Conservation (phyloP, 1,284 basidiomycete genomes). For the Cutaneotrichosporon curvatum region DNA sequence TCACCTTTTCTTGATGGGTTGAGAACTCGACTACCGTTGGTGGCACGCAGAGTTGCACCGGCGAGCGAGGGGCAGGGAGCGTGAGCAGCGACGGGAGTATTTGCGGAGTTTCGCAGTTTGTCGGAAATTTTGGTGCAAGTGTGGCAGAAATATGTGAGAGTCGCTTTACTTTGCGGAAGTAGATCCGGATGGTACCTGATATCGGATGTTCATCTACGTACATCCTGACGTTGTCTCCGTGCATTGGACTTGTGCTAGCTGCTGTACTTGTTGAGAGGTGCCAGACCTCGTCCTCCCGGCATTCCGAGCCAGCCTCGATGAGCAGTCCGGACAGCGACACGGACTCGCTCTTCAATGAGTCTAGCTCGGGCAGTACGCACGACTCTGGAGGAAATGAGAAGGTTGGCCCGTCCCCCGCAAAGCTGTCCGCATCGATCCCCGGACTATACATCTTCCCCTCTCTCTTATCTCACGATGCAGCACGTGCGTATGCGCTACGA, state of each 20-base stretch:
- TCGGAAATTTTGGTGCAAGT: background rate
- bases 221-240: too few species aligned
- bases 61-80: background rate
- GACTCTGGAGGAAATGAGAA: background rate
- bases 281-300: background rate
- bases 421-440: constrained; percentile 4
- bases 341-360: constrained; percentile 17
- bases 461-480: constrained; percentile 7
- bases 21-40: background rate
- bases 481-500: constrained; percentile 14
- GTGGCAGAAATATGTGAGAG: background rate
- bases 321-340: constrained; percentile 3
- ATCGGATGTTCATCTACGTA: too few species aligned
- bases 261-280: too few species aligned
- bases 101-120: background rate
- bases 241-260: too few species aligned
- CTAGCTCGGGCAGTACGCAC: too few species aligned
- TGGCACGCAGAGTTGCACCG: background rate
- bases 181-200: too few species aligned
- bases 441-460: constrained; percentile 15
- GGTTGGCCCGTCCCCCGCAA: background rate
- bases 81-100: background rate
- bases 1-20: constrained; percentile 13
- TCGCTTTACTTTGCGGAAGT: too few species aligned
- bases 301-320: background rate